Base-by-base conservation (phyloP, 345 rosid genomes). In the Camelina neglecta region DNA sequence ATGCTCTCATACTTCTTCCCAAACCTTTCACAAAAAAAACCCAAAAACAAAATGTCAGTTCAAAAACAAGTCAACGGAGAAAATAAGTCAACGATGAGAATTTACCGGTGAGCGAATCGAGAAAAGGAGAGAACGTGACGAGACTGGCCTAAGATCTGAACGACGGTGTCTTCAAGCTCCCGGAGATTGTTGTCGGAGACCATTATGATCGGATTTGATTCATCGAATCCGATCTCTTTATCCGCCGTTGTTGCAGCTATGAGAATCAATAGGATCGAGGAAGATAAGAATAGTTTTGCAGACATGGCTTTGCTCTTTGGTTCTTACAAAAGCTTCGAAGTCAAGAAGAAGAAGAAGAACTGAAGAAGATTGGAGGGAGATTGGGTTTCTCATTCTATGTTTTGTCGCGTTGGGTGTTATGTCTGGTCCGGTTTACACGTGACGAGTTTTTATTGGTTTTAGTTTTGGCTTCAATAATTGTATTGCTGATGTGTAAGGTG, bases 21-120 rank as follows among this genome's bases (percentile, higher is more conserved):
- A 63, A 88, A 77, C 86, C 98, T 93, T 66, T 36, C 41, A 36
- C 35, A 39, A 2, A n/a, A n/a, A n/a, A n/a, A n/a, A n/a, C n/a
- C n/a, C n/a, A 29, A 56, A 49, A 1, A 23, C 44, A 50, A 8
- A 26, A 47, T 7, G 16, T 29, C 1, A 18, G 6, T 26, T 20
- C 10, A 35, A 60, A 71, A 36, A 4, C 7, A 29, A 49, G 62
- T 24, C 59, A 51, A 39, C 39, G 16, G 7, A 0, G 7, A 1
- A 42, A 29, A 36, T 0, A 48, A 36, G 42, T 38, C 42, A 38
- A 38, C 12, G 42, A 9, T 38, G 58, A 42, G 5, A 56, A 4
- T 24, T 20, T 26, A 93, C 97, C 87, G 81, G 82, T 71, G 77
- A 77, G 89, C 86, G 69, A 93, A 93, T 45, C 94, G 90, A 6